Base-by-base conservation (phyloP, 257 asterid genomes). In the Nicotiana tomentosiformis region DNA sequence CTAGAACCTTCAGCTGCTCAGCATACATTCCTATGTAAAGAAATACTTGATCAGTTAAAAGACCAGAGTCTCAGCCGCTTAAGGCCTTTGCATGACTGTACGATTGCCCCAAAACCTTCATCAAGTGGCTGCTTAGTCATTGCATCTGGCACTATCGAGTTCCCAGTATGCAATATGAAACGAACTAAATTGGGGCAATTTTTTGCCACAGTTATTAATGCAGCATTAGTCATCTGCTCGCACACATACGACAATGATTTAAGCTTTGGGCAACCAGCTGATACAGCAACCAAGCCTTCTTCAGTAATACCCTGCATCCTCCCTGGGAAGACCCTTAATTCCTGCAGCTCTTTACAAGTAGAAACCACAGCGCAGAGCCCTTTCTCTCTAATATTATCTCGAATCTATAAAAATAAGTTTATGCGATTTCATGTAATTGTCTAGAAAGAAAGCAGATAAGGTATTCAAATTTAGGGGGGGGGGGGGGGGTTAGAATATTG, bases 41-140 rank as follows among this genome's bases (percentile, higher is more conserved):
- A 87, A 95, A 93, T 10, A 93, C 83, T 84, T 89, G 90, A 81
- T 93, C 97, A 1, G 97, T 92, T 26, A 95, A 84, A 64, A 88
- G 97, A 49, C 97, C 98, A 0, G 98, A 95, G 85, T 7, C 96
- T 93, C 14, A 95, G 80, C 77, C 96, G 88, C 81, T 90, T 95
- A 62, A 95, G 93, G 79, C 95, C 95, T 91, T 90, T 91, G 91
- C 97, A 92, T 1, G 98, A 89, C 76, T 91, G 93, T 23, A 92
- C 97, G 16, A 93, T 90, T 9, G 97, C 98, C 81, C 98, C 98
- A 77, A 92, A 95, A 51, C 98, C 98, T 76, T 95, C 98, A 43
- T 93, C 98, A 0, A 95, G 91, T 7, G 98, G 98, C 77, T 78
- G 90, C 87, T 76, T 86, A 53, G 98, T 95, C 23, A 86, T 90